Percentiles rank a stretch among this genome's conserved stretches.
Conservation (phyloP, 108 stramenopile species). For the Stephanodiscus minutulus region DNA sequence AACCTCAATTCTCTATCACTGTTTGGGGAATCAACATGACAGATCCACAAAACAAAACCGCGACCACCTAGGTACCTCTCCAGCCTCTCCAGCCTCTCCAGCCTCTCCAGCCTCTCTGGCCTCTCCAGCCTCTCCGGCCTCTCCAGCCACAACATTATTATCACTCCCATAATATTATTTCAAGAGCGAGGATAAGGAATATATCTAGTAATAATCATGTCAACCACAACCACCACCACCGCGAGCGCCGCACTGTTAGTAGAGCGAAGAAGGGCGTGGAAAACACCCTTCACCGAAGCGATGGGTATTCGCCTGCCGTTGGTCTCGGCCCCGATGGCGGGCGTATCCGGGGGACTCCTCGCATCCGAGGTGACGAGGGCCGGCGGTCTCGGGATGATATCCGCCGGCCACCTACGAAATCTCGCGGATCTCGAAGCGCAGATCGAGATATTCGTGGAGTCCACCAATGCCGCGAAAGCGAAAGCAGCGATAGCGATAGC, state of each 20-base stretch:
- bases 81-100: too few species aligned
- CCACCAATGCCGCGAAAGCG: not conserved
- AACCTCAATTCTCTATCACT: too few species aligned
- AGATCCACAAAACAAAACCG: too few species aligned
- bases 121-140: too few species aligned
- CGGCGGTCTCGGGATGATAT: slow-evolving; percentile 59
- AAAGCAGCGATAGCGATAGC: slow-evolving; percentile 5
- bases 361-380: slow-evolving; percentile 67
- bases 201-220: too few species aligned
- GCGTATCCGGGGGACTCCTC: slow-evolving; percentile 61
- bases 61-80: too few species aligned
- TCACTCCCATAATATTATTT: too few species aligned
- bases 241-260: too few species aligned
- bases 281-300: slow-evolving; percentile 52
- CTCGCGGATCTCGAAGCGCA: slow-evolving; percentile 44
- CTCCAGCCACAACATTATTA: too few species aligned
- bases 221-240: not conserved
- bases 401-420: slow-evolving; percentile 68
- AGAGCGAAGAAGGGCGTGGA: slow-evolving; percentile 23
- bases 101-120: too few species aligned
- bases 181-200: too few species aligned
- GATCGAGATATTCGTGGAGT: slow-evolving; percentile 52
- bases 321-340: slow-evolving; percentile 79
- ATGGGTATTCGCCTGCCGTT: slow-evolving; percentile 61
- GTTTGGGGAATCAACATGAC: too few species aligned